Percentiles rank a stretch among this genome's conserved stretches.
Evolutionary conservation across 2,329 filamentous ascomycete species (phyloP).

Genomic region (Raffaelea arxii): DNA sequence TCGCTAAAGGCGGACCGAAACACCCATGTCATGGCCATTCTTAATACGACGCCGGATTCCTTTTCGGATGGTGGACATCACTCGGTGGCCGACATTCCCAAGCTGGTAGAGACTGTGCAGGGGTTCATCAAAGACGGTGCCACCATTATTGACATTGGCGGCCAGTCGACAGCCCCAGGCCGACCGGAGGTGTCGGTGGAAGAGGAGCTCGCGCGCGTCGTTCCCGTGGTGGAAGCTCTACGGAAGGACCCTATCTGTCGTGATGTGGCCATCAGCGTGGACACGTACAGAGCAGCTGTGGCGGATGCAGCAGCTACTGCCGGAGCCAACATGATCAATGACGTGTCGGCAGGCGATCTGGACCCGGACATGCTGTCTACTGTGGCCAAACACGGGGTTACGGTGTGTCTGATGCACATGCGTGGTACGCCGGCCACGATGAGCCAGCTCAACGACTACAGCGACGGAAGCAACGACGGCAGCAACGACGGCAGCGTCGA

Average conservation of each 20-base stretch:
- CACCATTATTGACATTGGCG: slow-evolving; percentile 83
- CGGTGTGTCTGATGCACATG: slow-evolving; percentile 87
- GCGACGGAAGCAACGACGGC: slow-evolving; percentile 18
- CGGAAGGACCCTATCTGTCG: slow-evolving; percentile 30
- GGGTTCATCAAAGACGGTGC: slow-evolving; percentile 59
- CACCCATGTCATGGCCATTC: slow-evolving; percentile 84
- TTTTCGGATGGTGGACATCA: slow-evolving; percentile 84
- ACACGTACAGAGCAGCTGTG: slow-evolving; percentile 84
- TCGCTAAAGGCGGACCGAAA: slow-evolving; percentile 46
- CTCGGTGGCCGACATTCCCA: slow-evolving; percentile 27
- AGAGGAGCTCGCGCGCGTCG: slow-evolving; percentile 68
- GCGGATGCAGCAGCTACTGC: slow-evolving; percentile 65
- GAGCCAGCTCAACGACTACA: slow-evolving; percentile 57
- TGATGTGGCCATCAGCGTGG: slow-evolving; percentile 66
- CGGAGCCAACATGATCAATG: slow-evolving; percentile 90
- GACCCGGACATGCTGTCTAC: slow-evolving; percentile 76
- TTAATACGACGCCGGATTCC: slow-evolving; percentile 92
- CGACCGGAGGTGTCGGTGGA: slow-evolving; percentile 56
- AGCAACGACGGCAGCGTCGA: background rate
- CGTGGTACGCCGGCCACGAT: slow-evolving; percentile 79
- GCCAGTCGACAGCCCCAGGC: slow-evolving; percentile 81
- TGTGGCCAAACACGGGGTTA: slow-evolving; percentile 66
- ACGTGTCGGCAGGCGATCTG: slow-evolving; percentile 74
- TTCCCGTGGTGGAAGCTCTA: slow-evolving; percentile 70
- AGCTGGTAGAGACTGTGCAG: slow-evolving; percentile 48